These are phyloP conservation scores for Blastocystis sp. DNA, from an alignment of 352 stramenopile species.

Conservation along the genomic window DNA sequence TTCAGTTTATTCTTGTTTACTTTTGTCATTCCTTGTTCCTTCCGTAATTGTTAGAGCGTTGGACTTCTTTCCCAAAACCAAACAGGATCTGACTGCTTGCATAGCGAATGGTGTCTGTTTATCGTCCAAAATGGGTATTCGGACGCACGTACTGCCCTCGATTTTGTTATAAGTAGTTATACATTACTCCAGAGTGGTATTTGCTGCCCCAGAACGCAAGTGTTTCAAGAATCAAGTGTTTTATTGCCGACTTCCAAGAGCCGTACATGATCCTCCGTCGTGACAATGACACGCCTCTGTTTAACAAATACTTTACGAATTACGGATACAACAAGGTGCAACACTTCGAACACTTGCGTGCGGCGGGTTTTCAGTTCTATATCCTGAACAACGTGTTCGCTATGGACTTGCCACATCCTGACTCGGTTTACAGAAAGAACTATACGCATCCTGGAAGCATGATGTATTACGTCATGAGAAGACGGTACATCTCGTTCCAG, in stretches of 20 bases:
- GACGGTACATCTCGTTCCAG: neutral
- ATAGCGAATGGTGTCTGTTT: neutral
- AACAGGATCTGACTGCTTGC: neutral
- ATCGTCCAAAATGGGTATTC: neutral
- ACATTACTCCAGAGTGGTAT: constrained; percentile 13
- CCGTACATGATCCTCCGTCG: constrained; percentile 19
- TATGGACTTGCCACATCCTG: constrained; percentile 57
- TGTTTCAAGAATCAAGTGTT: constrained; percentile 3
- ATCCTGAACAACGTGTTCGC: constrained; percentile 53
- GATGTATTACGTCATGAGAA: neutral
- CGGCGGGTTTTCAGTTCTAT: constrained; percentile 20
- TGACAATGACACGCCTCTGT: neutral
- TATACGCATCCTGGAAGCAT: neutral
- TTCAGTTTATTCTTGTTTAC: neutral
- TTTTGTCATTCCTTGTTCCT: neutral
- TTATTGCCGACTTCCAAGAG: constrained; percentile 39
- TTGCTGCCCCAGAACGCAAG: neutral
- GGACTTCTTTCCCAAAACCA: neutral
- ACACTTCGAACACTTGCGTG: constrained; percentile 40
- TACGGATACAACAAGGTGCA: constrained; percentile 61
- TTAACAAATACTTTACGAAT: constrained; percentile 25
- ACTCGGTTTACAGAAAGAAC: constrained; percentile 30
- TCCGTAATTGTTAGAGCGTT: neutral
- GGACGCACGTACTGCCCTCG: neutral
- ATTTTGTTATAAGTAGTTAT: neutral